These are phyloP conservation scores for Bremia lactucae DNA, from an alignment of 352 stramenopile species.

Conservation along the genomic window DNA sequence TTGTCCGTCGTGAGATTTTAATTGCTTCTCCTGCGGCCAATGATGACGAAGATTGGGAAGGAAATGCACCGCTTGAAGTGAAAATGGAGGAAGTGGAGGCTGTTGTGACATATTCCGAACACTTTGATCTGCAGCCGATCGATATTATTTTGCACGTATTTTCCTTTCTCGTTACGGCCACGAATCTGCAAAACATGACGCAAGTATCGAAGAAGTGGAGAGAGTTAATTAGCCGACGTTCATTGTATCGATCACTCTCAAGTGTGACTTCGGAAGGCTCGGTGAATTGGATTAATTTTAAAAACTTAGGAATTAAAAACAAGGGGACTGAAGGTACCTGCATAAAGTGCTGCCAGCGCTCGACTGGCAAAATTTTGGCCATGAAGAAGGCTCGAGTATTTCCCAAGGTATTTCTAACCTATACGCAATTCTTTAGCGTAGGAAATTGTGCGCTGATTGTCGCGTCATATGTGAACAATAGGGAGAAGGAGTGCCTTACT, in stretches of 20 bases:
- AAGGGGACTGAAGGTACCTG: conserved; percentile 84
- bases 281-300: conserved; percentile 84
- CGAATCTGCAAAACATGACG: conserved; percentile 60
- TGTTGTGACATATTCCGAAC: conserved; percentile 36
- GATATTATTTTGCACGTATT: conserved; percentile 85
- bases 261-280: conserved; percentile 60
- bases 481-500: conserved; percentile 88
- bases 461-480: conserved; percentile 6
- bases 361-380: conserved; percentile 72
- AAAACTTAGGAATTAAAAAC: conserved; percentile 85
- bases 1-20: conserved; percentile 74
- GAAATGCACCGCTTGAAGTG: conserved; percentile 18
- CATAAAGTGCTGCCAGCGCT: conserved; percentile 81
- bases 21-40: conserved; percentile 70
- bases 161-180: conserved; percentile 67
- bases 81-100: conserved; percentile 27
- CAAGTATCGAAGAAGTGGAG: conserved; percentile 74
- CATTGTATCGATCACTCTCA: conserved; percentile 55
- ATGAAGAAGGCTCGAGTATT: conserved; percentile 86
- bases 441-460: background rate
- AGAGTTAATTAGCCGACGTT: conserved; percentile 57
- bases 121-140: conserved; percentile 79
- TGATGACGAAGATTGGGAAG: conserved; percentile 72
- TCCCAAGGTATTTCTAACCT: conserved; percentile 74
- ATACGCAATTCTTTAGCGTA: too few relatives aligned